Percentiles rank a stretch among this genome's conserved stretches.
Evolutionary conservation across 805 yeast species (phyloP).

Genomic region (Ascoidea tarda): DNA sequence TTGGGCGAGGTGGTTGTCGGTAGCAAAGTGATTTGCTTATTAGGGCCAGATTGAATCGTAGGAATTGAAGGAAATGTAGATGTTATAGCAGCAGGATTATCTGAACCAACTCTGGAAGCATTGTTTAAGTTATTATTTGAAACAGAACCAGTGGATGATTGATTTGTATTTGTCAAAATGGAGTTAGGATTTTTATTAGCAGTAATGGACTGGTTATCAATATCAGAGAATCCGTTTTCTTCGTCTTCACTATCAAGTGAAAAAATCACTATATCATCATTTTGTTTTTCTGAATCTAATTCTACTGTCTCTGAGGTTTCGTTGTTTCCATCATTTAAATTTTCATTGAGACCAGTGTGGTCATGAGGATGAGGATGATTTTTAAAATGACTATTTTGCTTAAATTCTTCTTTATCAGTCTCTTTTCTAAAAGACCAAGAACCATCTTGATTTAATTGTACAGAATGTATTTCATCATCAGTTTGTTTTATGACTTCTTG

Average conservation of each 20-base stretch:
- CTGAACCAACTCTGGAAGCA: background rate
- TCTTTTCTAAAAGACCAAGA: constrained; percentile 31
- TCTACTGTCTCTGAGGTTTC: too few relatives aligned
- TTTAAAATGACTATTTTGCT: background rate
- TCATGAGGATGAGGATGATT: too few relatives aligned
- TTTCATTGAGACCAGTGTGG: too few relatives aligned
- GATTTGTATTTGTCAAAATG: too few relatives aligned
- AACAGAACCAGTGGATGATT: too few relatives aligned
- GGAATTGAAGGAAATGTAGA: too few relatives aligned
- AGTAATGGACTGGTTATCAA: too few relatives aligned
- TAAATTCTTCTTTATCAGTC: background rate
- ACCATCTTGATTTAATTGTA: constrained; percentile 61
- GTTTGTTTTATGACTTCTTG: constrained; percentile 43
- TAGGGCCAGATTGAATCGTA: too few relatives aligned
- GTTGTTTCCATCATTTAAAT: too few relatives aligned
- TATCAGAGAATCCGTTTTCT: background rate
- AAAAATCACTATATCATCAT: background rate
- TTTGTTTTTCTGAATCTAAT: background rate
- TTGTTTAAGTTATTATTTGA: background rate
- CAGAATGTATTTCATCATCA: constrained; percentile 41
- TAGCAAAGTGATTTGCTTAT: too few relatives aligned
- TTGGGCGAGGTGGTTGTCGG: too few relatives aligned
- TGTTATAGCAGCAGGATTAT: constrained; percentile 1
- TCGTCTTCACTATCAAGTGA: background rate
- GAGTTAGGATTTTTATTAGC: too few relatives aligned